Evolutionary conservation across 2,329 filamentous ascomycete species (phyloP), one percentile per base, ranked within the genome.

Genomic region (Nemania sp.): DNA sequence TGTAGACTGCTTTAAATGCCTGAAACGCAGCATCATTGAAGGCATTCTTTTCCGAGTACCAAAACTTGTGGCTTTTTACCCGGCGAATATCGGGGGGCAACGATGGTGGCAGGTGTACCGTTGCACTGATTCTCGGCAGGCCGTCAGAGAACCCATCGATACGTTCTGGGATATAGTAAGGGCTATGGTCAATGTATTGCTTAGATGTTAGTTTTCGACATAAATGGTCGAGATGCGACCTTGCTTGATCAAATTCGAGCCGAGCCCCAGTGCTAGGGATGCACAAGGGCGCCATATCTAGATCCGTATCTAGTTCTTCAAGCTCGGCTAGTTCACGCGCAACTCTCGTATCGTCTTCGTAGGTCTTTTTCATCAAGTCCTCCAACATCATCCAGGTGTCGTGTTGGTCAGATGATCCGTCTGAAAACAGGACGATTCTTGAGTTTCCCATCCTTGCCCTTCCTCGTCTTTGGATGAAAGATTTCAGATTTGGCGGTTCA

Each of bases 11-110:
- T 20, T 84, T 76, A 70, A 93, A 97, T 1, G 92, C 90, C 69
- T 91, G 85, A 63, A 96, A 95, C 0, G 91, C 90, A 1, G 89
- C 91, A 73, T 97, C 94, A 70, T 90, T 91, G 66, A 81, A 87
- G 0, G 92, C 92, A 66, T 86, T 87, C 59, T 81, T 84, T 69
- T 95, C 88, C 0, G 87, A 90, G 11, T 67, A 74, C 92, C 92
- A 97, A n/a, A 73, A 64, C 37, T 72, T 64, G 29, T 73, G 72
- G 53, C 88, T 85, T 20, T 75, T 68, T 0, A 83, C 79, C 40
- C 74, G 77, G 15, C 90, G 84, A 10, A 92, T 74, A 12, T 81
- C 73, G 3, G 81, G 77, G n/a, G 90, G 83, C 0, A 98, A 78
- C 3, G 85, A 88, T 3, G 83, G 80, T 0, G 94, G 94, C 2